phyloP scores from a whole-genome alignment of 441 rosid species.

The Breynia disticha region DNA sequence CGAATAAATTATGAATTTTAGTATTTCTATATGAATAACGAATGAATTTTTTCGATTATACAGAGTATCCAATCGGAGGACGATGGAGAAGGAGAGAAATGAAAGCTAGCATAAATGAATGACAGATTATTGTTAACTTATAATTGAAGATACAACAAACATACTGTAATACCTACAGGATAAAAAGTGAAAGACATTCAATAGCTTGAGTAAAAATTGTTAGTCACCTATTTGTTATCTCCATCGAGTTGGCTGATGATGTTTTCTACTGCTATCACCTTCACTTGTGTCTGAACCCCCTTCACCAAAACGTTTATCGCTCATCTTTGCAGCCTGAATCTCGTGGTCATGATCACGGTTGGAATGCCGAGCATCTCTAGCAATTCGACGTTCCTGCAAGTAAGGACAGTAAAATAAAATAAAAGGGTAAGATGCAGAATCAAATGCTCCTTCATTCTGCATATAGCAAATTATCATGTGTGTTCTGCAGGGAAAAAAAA shows the following conservation, averaged over 20 bases:
- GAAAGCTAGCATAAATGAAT: background rate
- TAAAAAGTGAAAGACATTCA: background rate
- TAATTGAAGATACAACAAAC: slow-evolving; percentile 6
- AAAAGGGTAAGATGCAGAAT: background rate
- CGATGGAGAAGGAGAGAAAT: background rate
- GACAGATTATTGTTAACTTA: slow-evolving; percentile 18
- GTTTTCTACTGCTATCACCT: slow-evolving; percentile 38
- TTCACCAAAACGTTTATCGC: slow-evolving; percentile 28
- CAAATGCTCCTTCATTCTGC: background rate
- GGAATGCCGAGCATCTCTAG: slow-evolving; percentile 37
- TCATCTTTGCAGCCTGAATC: slow-evolving; percentile 18
- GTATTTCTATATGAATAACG: slow-evolving; percentile 19
- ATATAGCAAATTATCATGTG: slow-evolving; percentile 2
- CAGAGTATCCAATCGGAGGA: slow-evolving; percentile 20
- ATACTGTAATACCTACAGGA: slow-evolving; percentile 3
- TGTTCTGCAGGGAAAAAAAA: background rate
- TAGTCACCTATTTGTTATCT: slow-evolving; percentile 33
- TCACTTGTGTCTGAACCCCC: slow-evolving; percentile 36
- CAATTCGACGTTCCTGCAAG: slow-evolving; percentile 51
- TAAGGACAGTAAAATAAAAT: background rate
- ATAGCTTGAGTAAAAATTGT: slow-evolving; percentile 9
- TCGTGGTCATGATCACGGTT: slow-evolving; percentile 20
- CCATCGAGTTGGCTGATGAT: slow-evolving; percentile 43
- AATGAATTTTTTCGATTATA: slow-evolving; percentile 25
- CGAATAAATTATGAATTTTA: background rate